Conservation (phyloP, 192 early-diverging fungal genomes). For the Coemansia sp. region DNA sequence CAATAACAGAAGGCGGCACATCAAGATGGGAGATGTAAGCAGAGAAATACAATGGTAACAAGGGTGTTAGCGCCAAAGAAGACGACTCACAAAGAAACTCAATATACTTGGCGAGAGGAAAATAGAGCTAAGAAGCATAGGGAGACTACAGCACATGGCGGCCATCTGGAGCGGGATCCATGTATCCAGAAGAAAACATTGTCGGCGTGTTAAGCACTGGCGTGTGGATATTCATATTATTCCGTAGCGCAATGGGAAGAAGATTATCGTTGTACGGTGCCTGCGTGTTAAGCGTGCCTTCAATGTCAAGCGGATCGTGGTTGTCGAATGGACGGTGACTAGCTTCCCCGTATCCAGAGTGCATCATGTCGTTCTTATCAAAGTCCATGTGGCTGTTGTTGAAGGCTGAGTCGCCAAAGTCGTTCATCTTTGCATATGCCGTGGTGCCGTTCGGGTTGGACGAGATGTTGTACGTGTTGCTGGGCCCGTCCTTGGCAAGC, state of each 20-base stretch:
- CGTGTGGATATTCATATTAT: slow-evolving; percentile 37
- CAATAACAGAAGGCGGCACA: no score
- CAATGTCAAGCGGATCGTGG: slow-evolving; percentile 18
- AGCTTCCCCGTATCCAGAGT: slow-evolving; percentile 14
- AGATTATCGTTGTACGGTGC: slow-evolving; percentile 31
- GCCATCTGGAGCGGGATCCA: slow-evolving; percentile 7
- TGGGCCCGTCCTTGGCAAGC: slow-evolving; percentile 45
- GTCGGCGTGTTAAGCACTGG: slow-evolving; percentile 40
- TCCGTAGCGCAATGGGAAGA: slow-evolving; percentile 37
- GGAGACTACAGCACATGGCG: slow-evolving; percentile 20
- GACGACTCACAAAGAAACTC: no score
- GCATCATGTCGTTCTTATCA: slow-evolving; percentile 17
- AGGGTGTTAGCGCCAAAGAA: no score
- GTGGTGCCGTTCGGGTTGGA: slow-evolving; percentile 38
- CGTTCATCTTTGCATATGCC: slow-evolving; percentile 44
- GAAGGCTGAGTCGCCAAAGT: slow-evolving; percentile 28
- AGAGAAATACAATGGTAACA: no score
- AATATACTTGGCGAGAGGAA: no score
- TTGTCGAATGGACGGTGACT: slow-evolving; percentile 22
- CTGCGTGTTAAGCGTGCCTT: slow-evolving; percentile 22
- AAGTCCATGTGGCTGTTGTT: slow-evolving; percentile 41
- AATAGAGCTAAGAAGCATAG: slow-evolving; percentile 5
- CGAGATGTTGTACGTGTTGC: slow-evolving; percentile 34
- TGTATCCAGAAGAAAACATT: slow-evolving; percentile 23
- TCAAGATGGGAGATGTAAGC: no score